These are phyloP conservation scores for Entophlyctis luteolus DNA, from an alignment of 192 early-diverging fungal genomes.

Conservation along the genomic window DNA sequence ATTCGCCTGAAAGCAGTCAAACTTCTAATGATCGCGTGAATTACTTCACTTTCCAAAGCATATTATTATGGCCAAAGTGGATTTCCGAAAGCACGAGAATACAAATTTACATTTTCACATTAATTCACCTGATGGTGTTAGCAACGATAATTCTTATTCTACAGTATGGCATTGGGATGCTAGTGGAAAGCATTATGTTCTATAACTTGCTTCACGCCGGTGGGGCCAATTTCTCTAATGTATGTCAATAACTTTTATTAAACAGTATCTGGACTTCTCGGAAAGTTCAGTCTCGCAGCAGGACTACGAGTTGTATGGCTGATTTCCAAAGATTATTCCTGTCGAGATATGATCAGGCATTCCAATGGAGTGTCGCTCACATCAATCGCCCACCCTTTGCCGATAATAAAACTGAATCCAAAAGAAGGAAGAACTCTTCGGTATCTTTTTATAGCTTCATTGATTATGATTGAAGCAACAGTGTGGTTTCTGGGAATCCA, in stretches of 20 bases:
- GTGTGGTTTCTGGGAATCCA: background rate
- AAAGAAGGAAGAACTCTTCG: conserved; percentile 9
- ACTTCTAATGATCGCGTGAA: too few species aligned
- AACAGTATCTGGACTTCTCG: background rate
- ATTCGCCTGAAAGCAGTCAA: too few species aligned
- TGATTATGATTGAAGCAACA: conserved; percentile 3
- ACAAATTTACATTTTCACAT: background rate
- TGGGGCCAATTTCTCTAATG: background rate
- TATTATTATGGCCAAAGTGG: too few species aligned
- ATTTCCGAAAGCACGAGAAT: background rate
- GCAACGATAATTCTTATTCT: background rate
- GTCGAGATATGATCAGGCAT: background rate
- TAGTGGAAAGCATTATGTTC: background rate
- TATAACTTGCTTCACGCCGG: conserved; percentile 4
- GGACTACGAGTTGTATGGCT: background rate
- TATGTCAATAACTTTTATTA: background rate
- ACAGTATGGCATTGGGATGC: background rate
- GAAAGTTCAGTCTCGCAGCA: background rate
- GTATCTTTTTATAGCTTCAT: background rate
- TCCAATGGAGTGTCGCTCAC: background rate
- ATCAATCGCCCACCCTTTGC: conserved; percentile 3
- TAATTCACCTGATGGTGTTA: background rate
- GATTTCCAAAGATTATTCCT: background rate
- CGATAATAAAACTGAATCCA: background rate
- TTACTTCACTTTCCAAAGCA: too few species aligned